Base-by-base conservation (phyloP, 805 yeast species). In the Pachysolen tannophilus region DNA sequence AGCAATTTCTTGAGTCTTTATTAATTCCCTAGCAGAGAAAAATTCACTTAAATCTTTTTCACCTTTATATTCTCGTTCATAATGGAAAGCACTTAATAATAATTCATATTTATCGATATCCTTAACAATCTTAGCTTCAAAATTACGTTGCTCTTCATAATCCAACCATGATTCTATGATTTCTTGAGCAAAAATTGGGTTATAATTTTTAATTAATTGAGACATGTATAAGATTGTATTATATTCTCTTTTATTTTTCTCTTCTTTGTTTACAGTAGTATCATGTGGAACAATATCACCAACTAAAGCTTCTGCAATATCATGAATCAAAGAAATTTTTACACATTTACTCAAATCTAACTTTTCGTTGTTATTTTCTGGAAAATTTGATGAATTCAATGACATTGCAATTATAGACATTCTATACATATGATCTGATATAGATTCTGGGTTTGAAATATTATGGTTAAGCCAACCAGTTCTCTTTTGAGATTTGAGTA, bases 351-450 rank as follows among this genome's bases (percentile, higher is more conserved):
- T 68, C 18, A 72, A 63, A 56, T 83, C 76, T 21, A 82, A 64
- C 2, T 63, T 57, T n/a, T 58, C 56, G 33, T 68, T 59, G 20
- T 61, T n/a, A 58, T 30, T 37, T 13, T 41, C 41, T 6, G 28
- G 32, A 19, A 40, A 35, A 9, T 42, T 38, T 18, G 42, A 44
- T 10, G 41, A 46, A 14, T 74, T 72, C 28, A 85, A 68, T 17
- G 86, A 56, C 81, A 87, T 74, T 16, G 90, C 67, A 28, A 86
- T 75, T 15, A 88, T 63, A 5, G 86, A 76, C 96, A 90, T 88
- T 38, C 98, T 68, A 54, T 90, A 88, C 95, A 88, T 88, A 56
- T 90, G 97, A 58, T 88, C 97, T n/a, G 85, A 72, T 34, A 87
- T 86, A 34, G 82, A 73, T 56, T 86, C 84, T 3, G 79, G 77